phyloP scores from a whole-genome alignment of 768 basidiomycete species.

The Pleurotus djamor region DNA sequence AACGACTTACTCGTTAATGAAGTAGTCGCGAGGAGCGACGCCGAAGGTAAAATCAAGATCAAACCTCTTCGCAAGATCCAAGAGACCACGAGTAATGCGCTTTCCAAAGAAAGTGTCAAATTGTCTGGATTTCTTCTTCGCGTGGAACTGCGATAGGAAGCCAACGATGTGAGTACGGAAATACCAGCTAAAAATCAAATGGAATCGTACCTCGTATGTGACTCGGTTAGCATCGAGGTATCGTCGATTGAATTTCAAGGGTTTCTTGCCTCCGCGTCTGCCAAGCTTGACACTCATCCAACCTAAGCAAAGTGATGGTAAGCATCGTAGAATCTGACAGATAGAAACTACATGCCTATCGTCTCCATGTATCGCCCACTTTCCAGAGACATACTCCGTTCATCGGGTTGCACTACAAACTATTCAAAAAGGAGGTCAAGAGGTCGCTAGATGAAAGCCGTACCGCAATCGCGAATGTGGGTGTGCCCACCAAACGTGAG shows the following conservation, averaged over 20 bases:
- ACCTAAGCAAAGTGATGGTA: conserved; percentile 22
- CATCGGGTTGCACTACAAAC: conserved; percentile 57
- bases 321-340: too few species aligned
- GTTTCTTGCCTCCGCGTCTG: conserved; percentile 21
- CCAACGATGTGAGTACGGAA: conserved; percentile 22
- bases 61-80: conserved; percentile 50
- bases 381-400: conserved; percentile 73
- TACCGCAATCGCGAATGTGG: conserved; percentile 78
- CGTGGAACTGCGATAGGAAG: conserved; percentile 56
- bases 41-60: conserved; percentile 67
- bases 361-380: conserved; percentile 94
- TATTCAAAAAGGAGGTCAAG: not conserved
- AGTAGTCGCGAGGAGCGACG: conserved; percentile 75
- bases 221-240: conserved; percentile 82
- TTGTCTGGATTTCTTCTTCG: conserved; percentile 22
- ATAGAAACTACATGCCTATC: conserved; percentile 47
- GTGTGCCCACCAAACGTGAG: conserved; percentile 82
- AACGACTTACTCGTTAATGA: conserved; percentile 49
- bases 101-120: conserved; percentile 64
- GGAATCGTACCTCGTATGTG: conserved; percentile 58
- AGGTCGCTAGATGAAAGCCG: conserved; percentile 17
- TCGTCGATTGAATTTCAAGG: conserved; percentile 65
- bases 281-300: conserved; percentile 53
- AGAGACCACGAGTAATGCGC: conserved; percentile 53
- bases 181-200: not conserved